Evolutionary conservation across 1,284 basidiomycete genomes (phyloP).

Genomic region (Sporisorium sorghi): DNA sequence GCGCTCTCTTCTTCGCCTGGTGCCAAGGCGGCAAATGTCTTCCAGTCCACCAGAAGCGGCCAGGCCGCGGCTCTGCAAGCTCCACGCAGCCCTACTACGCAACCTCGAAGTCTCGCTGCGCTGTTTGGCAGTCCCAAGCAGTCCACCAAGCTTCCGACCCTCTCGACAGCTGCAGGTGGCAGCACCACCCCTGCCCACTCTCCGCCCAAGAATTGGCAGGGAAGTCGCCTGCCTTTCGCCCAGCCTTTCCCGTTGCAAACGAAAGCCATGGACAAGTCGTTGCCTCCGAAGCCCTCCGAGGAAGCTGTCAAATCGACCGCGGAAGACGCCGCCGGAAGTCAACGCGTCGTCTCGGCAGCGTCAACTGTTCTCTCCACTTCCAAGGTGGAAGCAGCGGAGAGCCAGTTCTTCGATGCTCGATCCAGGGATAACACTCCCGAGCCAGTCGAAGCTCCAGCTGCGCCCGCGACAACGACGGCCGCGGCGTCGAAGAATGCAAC

Average conservation of each 20-base stretch:
- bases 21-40: conserved; percentile 20
- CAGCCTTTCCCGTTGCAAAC: conserved; percentile 17
- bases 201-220: conserved; percentile 46
- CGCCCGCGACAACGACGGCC: background rate
- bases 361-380: conserved; percentile 24
- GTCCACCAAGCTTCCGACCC: conserved; percentile 36
- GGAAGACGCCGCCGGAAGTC: background rate
- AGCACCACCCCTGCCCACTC: conserved; percentile 48
- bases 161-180: conserved; percentile 24
- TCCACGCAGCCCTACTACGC: conserved; percentile 32
- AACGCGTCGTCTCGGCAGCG: conserved; percentile 30
- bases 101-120: conserved; percentile 43
- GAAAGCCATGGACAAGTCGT: conserved; percentile 25
- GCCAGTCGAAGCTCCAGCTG: conserved; percentile 5
- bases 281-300: conserved; percentile 35
- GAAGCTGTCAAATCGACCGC: conserved; percentile 5
- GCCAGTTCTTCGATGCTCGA: conserved; percentile 46
- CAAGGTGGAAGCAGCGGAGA: conserved; percentile 24
- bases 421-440: conserved; percentile 39
- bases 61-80: conserved; percentile 8
- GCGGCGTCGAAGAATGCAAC: conserved; percentile 3
- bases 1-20: conserved; percentile 24
- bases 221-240: conserved; percentile 35
- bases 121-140: conserved; percentile 49
- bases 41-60: conserved; percentile 15